These are phyloP conservation scores for Annona squamosa DNA, from an alignment of 164 flowering plant species.

Conservation along the genomic window DNA sequence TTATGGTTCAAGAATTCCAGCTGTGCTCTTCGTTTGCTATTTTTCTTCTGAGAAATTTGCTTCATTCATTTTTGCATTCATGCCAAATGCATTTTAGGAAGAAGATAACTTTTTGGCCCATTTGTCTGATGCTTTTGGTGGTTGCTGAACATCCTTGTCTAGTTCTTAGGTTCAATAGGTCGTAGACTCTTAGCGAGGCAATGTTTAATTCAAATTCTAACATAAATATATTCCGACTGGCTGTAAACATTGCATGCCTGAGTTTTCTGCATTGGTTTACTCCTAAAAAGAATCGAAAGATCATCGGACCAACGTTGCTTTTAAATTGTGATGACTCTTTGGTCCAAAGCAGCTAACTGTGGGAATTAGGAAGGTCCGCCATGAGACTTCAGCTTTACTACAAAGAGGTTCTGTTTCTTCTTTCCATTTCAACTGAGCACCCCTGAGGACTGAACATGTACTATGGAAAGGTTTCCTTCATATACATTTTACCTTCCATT, in stretches of 20 bases:
- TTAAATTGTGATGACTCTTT: no score
- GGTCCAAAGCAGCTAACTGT: neutral
- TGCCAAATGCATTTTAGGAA: neutral
- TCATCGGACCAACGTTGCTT: no score
- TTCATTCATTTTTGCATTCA: no score
- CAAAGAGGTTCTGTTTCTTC: neutral
- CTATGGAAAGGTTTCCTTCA: neutral
- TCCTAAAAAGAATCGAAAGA: no score
- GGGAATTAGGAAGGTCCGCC: neutral
- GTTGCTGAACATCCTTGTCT: neutral
- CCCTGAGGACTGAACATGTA: neutral
- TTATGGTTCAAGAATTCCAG: no score
- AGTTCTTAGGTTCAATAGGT: neutral
- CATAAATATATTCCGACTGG: no score
- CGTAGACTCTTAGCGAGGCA: no score
- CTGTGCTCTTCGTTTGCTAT: no score
- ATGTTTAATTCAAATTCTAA: no score
- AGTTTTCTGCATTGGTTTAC: no score
- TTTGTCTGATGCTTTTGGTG: neutral
- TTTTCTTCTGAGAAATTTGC: no score
- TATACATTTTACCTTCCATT: neutral
- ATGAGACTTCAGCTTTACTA: neutral
- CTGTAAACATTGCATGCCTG: no score
- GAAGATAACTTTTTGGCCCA: neutral
- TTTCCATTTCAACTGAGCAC: neutral